Evolutionary conservation across 177 flowering plant genomes (phyloP).

Genomic region (Tripterygium wilfordii): DNA sequence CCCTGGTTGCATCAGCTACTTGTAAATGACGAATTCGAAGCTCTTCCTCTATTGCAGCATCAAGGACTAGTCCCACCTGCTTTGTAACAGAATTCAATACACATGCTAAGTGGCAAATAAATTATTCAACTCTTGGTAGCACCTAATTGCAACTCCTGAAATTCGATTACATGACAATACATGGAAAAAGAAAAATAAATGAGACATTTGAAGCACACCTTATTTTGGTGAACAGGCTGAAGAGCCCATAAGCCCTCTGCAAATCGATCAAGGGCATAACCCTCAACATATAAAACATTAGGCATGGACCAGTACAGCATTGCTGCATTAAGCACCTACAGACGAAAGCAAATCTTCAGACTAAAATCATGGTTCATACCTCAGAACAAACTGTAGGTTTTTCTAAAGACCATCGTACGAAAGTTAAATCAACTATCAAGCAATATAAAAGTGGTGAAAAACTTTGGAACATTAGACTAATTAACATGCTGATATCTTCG

Average conservation of each 20-base stretch:
- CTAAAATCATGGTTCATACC: neutral
- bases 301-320: slow-evolving; percentile 90
- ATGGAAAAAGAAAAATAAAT: neutral
- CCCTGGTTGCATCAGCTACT: slow-evolving; percentile 81
- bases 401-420: too few species aligned
- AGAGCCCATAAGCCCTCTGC: slow-evolving; percentile 80
- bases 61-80: slow-evolving; percentile 86
- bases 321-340: slow-evolving; percentile 87
- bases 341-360: neutral
- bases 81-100: slow-evolving; percentile 11
- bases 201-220: slow-evolving; percentile 26
- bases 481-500: too few species aligned
- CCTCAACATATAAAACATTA: slow-evolving; percentile 75
- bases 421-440: too few species aligned
- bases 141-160: too few species aligned
- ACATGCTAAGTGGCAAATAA: neutral
- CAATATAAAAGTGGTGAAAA: too few species aligned
- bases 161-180: too few species aligned
- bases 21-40: slow-evolving; percentile 76
- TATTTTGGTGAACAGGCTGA: slow-evolving; percentile 77
- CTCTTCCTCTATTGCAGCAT: slow-evolving; percentile 78
- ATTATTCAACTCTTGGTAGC: too few species aligned
- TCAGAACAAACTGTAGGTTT: too few species aligned
- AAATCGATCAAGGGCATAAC: slow-evolving; percentile 82
- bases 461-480: too few species aligned